Base-by-base conservation (phyloP, 352 stramenopile species). In the Globisporangium orthogonon region DNA sequence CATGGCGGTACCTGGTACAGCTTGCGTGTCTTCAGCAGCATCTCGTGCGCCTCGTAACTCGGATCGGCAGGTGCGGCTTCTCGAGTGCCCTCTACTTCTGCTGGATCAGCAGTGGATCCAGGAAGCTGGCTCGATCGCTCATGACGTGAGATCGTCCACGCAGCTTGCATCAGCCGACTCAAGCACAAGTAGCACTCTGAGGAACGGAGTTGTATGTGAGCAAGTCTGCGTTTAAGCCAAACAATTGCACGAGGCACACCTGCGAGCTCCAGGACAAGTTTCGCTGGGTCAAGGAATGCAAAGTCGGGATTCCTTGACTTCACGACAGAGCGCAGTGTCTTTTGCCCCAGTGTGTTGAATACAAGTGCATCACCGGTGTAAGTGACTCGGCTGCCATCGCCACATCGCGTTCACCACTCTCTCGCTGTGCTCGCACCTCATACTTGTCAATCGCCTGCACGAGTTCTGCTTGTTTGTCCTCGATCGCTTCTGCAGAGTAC, bases 301-400 rank as follows among this genome's bases (percentile, higher is more conserved):
- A 87, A 89, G 52, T 89, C 72, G 1, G 68, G 54, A n/a, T 74
- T 73, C 5, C 65, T 73, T 0, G 54, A 61, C 41, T 60, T 54
- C 1, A 65, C 58, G 14, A 78, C 67, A 14, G 61, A 52, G 1
- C 84, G 55, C n/a, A 83, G 45, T 2, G 74, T 57, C 71, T 80
- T 23, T 45, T 44, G 17, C 2, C 46, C 18, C 13, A 1, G 55
- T 10, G 29, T 15, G 17, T 9, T 2, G 39, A 40, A 28, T 28
- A 29, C 33, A 47, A 2, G 15, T 29, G 15, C 35, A 30, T 23
- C 49, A 23, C 7, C 15, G 15, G 30, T 30, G 15, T n/a, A 11
- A 10, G 15, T 7, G 17, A 9, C 31, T 39, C 15, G 11, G 17
- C 6, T 15, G 9, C 10, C 18, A 14, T 37, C 28, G 5, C 17